A percentile compares a stretch with the other conserved stretches of the same genome.
phyloP scores from a whole-genome alignment of 768 basidiomycete species.

The Mycena chlorophos region DNA sequence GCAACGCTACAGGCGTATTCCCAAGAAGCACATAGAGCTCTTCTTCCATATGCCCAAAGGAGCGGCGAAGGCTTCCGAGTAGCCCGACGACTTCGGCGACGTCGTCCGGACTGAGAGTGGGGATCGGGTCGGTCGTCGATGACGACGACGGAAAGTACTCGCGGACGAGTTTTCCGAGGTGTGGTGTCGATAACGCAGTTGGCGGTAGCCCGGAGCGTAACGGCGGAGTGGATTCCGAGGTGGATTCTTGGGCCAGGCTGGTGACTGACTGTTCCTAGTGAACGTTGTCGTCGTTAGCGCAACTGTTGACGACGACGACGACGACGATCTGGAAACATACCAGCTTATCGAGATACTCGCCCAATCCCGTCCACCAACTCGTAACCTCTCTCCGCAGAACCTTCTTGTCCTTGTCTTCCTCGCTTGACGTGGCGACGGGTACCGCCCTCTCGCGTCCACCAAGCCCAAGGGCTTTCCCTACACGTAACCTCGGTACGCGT shows the following conservation, averaged over 20 bases:
- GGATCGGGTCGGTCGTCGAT: slow-evolving; percentile 22
- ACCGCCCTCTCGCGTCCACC: slow-evolving; percentile 9
- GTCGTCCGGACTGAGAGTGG: slow-evolving; percentile 12
- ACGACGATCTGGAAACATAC: slow-evolving; percentile 43
- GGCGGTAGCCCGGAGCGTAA: slow-evolving; percentile 17
- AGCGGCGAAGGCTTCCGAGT: slow-evolving; percentile 50
- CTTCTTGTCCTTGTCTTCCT: slow-evolving; percentile 49
- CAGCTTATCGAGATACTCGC: slow-evolving; percentile 59
- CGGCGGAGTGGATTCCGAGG: slow-evolving; percentile 1
- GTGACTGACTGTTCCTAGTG: slow-evolving; percentile 10
- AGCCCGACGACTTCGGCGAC: slow-evolving; percentile 35
- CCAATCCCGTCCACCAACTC: slow-evolving; percentile 65
- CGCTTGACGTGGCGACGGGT: slow-evolving; percentile 22
- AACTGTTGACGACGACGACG: no score
- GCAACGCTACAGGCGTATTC: slow-evolving; percentile 40
- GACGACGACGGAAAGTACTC: slow-evolving; percentile 17
- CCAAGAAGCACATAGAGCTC: slow-evolving; percentile 55
- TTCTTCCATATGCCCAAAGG: slow-evolving; percentile 62
- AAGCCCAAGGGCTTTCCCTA: slow-evolving; percentile 6
- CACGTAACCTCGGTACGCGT: slow-evolving; percentile 49
- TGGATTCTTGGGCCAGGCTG: no score
- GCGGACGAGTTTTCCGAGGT: slow-evolving; percentile 7
- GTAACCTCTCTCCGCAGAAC: slow-evolving; percentile 59
- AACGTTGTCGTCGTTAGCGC: slow-evolving; percentile 22
- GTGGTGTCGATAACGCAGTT: slow-evolving; percentile 18